Evolutionary conservation across 2,329 filamentous ascomycete species (phyloP), one percentile per base, ranked within the genome.

Genomic region (Neofusicoccum laricinum): DNA sequence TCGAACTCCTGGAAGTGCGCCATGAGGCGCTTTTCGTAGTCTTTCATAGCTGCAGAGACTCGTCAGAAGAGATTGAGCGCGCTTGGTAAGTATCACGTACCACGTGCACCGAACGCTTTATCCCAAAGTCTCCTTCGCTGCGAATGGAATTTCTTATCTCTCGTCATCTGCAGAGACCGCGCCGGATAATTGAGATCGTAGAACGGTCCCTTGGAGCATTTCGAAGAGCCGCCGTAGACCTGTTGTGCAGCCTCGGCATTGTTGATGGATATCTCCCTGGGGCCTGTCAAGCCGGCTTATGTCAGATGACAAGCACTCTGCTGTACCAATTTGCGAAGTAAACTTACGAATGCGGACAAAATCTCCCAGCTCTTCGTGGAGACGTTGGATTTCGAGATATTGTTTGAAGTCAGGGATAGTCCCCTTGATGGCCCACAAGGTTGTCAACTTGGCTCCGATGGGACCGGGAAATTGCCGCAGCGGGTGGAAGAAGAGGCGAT

Each of bases 401-500:
- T 70, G 69, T 43, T 72, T 71, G 36, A 64, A 69, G n/a, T 49
- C 17, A 4, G 41, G 57, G 5, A 61, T 5, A 11, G 7, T 21
- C 30, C 71, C 61, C 2, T 66, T 68, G 57, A 78, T 65, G 38
- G 75, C 71, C 71, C 79, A 78, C 2, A 79, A 67, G 55, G 80
- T 80, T 14, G 72, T 74, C 21, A 78, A 65, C 1, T 75, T 71
- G 30, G 74, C 75, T 14, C 68, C 67, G 49, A 73, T 72, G 1
- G 79, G 79, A 0, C 79, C 78, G 1, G 71, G 72, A 46, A 80
- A 79, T 66, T 72, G 71, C 61, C 68, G 71, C 15, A 80, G 69
- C 6, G 74, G 76, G 59, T 80, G 79, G 66, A 79, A 79, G 53
- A 77, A 73, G 2, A 72, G 63, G n/a, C 79, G 73, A 67, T 81